Base-by-base conservation (phyloP, 2,329 filamentous ascomycete genomes). In the Akanthomyces lecanii region DNA sequence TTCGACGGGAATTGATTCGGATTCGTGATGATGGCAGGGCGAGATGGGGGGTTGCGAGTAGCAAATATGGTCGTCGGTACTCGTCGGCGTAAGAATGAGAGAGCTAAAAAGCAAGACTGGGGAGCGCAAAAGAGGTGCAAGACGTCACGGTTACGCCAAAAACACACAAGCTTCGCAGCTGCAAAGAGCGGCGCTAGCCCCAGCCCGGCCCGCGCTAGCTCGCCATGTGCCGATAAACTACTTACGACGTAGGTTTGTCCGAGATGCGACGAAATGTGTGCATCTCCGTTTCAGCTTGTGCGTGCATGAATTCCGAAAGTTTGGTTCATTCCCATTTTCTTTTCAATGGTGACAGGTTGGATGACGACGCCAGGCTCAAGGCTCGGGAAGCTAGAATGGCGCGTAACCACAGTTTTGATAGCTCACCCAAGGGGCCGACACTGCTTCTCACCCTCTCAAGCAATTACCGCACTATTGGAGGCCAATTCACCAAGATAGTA, bases 171-270 rank as follows among this genome's bases (percentile, higher is more conserved):
- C 18, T 28, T 44, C 11, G 21, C 44, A 5, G 30, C 28, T 38
- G 40, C 25, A 30, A 45, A 16, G 25, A 36, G 51, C 51, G 42
- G 51, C 51, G 42, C 59, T 62, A 62, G 18, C 30, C 59, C 50
- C 51, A 62, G 25, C 50, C 23, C 30, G 59, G 50, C 25, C 23
- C 30, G 30, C 53, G 53, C 53, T 44, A 44, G 53, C 53, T 38
- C 36, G 21, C 8, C 53, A 25, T 44, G 21, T 56, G 40, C 53
- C 53, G 53, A 44, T 42, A 36, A 21, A 18, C 30, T 36, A 36
- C 3, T 2, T 47, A 12, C 18, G 7, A 16, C 16, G 14, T 11
- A 40, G 38, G 50, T 28, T 8, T 4, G 18, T 5, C 6, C 18
- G 42, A 47, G 40, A 33, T 56, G 53, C 25, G 25, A 44, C 36